phyloP scores from a whole-genome alignment of 306 rosid genomes.

The barrel medic (Medicago truncatula) region DNA sequence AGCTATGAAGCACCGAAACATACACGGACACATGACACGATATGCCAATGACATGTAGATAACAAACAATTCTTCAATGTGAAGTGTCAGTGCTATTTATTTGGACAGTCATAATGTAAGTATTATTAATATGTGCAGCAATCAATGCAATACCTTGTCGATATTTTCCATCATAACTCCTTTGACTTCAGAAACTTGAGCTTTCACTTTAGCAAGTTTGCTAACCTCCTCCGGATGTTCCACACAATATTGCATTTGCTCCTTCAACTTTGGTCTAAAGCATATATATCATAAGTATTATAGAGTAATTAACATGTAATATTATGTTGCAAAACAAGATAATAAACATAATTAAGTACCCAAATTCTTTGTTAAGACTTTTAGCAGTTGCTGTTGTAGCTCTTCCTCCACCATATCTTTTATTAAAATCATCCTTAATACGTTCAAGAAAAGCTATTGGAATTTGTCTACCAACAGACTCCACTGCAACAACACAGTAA shows the following conservation, averaged over 20 bases:
- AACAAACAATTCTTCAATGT: background rate
- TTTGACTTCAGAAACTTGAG: slow-evolving; percentile 23
- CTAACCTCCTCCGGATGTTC: slow-evolving; percentile 2
- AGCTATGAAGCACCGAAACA: background rate
- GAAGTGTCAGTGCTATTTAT: background rate
- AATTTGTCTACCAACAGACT: slow-evolving; percentile 82
- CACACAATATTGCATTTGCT: slow-evolving; percentile 16
- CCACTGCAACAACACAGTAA: slow-evolving; percentile 95
- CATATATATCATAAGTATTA: background rate
- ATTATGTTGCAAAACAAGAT: background rate
- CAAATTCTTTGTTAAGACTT: slow-evolving; percentile 96
- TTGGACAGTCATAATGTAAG: background rate
- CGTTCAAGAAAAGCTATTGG: slow-evolving; percentile 91
- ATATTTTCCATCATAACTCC: slow-evolving; percentile 24
- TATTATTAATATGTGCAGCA: background rate
- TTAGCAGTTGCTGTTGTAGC: slow-evolving; percentile 83
- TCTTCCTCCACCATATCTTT: slow-evolving; percentile 92
- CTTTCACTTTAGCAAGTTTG: slow-evolving; percentile 16
- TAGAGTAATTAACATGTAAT: background rate
- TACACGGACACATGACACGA: background rate
- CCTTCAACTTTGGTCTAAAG: slow-evolving; percentile 9
- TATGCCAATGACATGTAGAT: background rate
- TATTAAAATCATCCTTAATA: slow-evolving; percentile 79
- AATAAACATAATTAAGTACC: slow-evolving; percentile 42
- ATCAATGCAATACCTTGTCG: slow-evolving; percentile 10